Evolutionary conservation across 1,139 yeast species (phyloP), one percentile per base, ranked within the genome.

Genomic region (Lodderomyces pseudojiufengensis): DNA sequence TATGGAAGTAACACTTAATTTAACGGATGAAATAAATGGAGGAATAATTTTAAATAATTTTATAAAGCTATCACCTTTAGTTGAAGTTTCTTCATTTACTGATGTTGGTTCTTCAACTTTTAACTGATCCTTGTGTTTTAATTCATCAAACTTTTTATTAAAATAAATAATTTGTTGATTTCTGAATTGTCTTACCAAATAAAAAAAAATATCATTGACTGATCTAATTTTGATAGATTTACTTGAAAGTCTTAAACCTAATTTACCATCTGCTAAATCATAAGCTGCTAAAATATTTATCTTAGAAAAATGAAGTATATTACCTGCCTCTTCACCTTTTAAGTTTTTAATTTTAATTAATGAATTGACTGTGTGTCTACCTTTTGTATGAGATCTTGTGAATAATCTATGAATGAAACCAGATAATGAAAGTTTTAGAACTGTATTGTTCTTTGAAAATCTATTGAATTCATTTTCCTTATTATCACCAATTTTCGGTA

Each of bases 151-250:
- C 15, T 52, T 52, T 24, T 46, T 45, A 40, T 67, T 69, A 16
- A 51, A 55, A 18, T 55, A 49, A 3, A 43, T 34, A 18, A 56
- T 55, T 22, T 45, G 48, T 34, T 63, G 55, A 35, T 65, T 65
- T 30, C 66, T 47, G 9, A 66, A 42, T 37, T 57, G 58, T 37
- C 71, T 48, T 2, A 65, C 62, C 23, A 68, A 47, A 29, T 62
- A 61, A 46, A 70, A 70, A 7, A 70, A 53, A 20, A 59, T 62
- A 28, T 58, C 62, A 46, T 70, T 70, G 10, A 67, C 60, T 0
- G 73, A 66, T 22, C 54, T 59, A 22, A 67, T 35, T 37, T 54
- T 55, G 12, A 64, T 36, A 11, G 50, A 49, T 40, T 62, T 66
- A 23, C 57, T 52, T 14, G 54, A 45, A 10, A 62, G 32, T 32